Percentiles rank a stretch among this genome's conserved stretches.
Evolutionary conservation across 345 rosid species (phyloP).

Genomic region (Citrus unshiu): DNA sequence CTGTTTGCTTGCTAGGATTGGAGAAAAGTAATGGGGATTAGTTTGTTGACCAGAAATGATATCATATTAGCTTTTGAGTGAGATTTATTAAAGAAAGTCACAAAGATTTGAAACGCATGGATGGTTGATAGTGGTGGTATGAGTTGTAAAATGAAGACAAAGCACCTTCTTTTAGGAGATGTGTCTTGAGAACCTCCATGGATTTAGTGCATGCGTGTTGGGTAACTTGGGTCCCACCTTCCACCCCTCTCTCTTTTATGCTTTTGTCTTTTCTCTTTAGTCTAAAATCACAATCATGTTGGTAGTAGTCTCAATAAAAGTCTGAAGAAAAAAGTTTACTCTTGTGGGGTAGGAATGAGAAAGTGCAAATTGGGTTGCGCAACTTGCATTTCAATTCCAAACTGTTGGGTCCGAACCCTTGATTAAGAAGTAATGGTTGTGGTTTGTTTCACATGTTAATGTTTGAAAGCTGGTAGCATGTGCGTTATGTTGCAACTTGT

Average conservation of each 20-base stretch:
- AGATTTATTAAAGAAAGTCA: conserved; percentile 21
- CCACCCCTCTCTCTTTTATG: conserved; percentile 23
- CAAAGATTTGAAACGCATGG: conserved; percentile 34
- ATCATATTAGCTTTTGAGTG: conserved; percentile 32
- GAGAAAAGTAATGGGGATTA: conserved; percentile 19
- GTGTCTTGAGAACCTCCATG: conserved; percentile 30
- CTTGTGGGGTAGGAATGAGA: neutral
- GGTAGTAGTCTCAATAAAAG: conserved; percentile 19
- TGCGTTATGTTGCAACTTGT: neutral
- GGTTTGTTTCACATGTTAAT: neutral
- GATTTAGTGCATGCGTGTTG: conserved; percentile 47
- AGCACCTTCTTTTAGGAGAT: conserved; percentile 21
- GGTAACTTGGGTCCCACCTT: conserved; percentile 39
- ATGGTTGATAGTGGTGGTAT: conserved; percentile 30
- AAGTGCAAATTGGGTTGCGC: neutral
- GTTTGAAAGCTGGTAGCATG: neutral
- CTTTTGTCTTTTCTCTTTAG: conserved; percentile 21
- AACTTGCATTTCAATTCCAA: neutral
- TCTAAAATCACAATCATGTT: conserved; percentile 18
- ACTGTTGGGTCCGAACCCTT: neutral
- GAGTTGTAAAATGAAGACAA: conserved; percentile 31
- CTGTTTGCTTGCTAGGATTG: conserved; percentile 18
- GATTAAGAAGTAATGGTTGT: neutral
- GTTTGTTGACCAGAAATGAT: conserved; percentile 67
- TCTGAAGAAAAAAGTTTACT: conserved; percentile 13